Base-by-base conservation (phyloP, 2,329 filamentous ascomycete genomes). In the Diplodia sapinea region DNA sequence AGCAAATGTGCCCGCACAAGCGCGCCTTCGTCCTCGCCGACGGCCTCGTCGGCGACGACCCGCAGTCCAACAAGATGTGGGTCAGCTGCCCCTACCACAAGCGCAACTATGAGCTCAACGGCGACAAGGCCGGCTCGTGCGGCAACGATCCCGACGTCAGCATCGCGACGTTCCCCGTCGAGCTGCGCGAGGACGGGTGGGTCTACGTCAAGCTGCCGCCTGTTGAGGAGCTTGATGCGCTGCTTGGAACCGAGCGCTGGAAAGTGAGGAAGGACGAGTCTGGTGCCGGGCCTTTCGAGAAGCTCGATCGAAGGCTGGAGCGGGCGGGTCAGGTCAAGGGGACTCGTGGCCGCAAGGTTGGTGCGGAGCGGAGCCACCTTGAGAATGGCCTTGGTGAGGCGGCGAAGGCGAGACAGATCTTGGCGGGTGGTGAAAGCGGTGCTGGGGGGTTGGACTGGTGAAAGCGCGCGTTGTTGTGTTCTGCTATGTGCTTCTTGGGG, bases 1-100 rank as follows among this genome's bases (percentile, higher is more conserved):
- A 97, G 81, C 92, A 97, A 76, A 97, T 97, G 93, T 97, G 93
- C 77, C 93, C 93, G 11, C 93, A 96, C 81, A 95, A 94, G 80
- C 89, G 93, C 12, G 89, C 93, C 0, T 97, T 97, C 74, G 90
- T 94, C n/a, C 87, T 97, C 31, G 91, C 90, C 0, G 94, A 97
- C 76, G 92, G 93, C 1, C 82, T 97, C 9, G 86, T 97, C 56
- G 93, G 94, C 50, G 89, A 92, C 71, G 85, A 88, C 69, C 70
- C 77, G 68, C 78, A 83, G 54, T 84, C 77, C 65, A 82, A 87
- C 70, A 89, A 88, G 69, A 88, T 93, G n/a, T 96, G 91, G 89
- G 87, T 97, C 20, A 92, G 89, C 0, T 97, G 93, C 75, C 93
- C 93, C 0, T 88, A 90, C 78, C 93, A 96, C 82, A 97, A 97